A percentile compares a stretch with the other conserved stretches of the same genome.
These are phyloP conservation scores for Suillus spraguei DNA, from an alignment of 768 basidiomycete species.

Conservation along the genomic window DNA sequence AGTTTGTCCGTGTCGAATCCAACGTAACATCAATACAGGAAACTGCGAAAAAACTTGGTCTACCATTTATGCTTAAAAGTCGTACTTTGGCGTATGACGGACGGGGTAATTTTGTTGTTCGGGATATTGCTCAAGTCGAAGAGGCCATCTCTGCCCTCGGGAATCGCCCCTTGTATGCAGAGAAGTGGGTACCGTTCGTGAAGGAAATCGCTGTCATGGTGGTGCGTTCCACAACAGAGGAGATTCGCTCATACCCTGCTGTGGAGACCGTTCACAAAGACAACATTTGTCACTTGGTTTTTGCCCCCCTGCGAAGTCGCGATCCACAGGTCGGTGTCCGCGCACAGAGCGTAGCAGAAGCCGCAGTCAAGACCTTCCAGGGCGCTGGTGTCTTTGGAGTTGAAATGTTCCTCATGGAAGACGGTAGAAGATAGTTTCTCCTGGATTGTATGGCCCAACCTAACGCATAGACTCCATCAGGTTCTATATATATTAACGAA, in stretches of 20 bases:
- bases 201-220: conserved; percentile 98
- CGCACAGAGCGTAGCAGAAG: conserved; percentile 77
- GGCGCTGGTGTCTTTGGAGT: conserved; percentile 98
- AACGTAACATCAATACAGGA: conserved; percentile 51
- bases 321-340: conserved; percentile 55
- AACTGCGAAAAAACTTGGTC: conserved; percentile 63
- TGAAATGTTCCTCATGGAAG: conserved; percentile 92
- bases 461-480: conserved; percentile 39
- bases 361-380: conserved; percentile 72
- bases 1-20: conserved; percentile 63
- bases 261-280: conserved; percentile 97
- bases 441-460: background rate
- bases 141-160: conserved; percentile 56
- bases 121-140: conserved; percentile 49
- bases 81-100: conserved; percentile 97
- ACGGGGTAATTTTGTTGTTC: conserved; percentile 85
- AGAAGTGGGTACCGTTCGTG: conserved; percentile 88
- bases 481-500: conserved; percentile 86
- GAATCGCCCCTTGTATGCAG: conserved; percentile 84
- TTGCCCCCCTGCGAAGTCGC: conserved; percentile 75
- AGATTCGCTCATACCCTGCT: conserved; percentile 81
- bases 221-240: conserved; percentile 73
- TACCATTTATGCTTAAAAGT: conserved; percentile 95
- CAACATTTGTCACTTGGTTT: conserved; percentile 91
- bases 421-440: conserved; percentile 55